Evolutionary conservation across 2,329 filamentous ascomycete genomes (phyloP), one percentile per base, ranked within the genome.

Genomic region (Trichophyton rubrum): DNA sequence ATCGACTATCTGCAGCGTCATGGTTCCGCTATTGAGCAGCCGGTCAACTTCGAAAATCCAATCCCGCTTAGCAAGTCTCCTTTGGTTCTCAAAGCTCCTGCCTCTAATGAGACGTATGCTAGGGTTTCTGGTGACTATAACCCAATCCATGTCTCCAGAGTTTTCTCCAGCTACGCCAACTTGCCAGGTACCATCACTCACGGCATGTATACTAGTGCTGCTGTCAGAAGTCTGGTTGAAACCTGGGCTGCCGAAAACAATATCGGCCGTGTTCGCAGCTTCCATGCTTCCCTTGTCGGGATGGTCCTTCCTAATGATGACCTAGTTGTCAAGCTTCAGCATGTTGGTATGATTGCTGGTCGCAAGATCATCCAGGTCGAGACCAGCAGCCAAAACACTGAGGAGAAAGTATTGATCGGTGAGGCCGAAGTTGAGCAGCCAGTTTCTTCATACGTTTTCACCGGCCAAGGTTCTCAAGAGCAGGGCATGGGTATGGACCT

Each of bases 401-500:
- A 96, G 71, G 93, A 97, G 67, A 97, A 96, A 80, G 90, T 99
- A 11, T 81, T 99, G 3, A 79, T 96, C 58, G 93, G 90, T 70
- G 92, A 97, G 77, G 93, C 93, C 27, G 93, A 99, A 75, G 90
- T 99, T 62, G 93, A 99, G 76, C 93, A 99, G 73, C 95, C 95
- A 6, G 90, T 93, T 38, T 95, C 92, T 1, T 87, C 93, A 3
- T 99, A 99, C 70, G 90, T 99, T 67, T 99, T 99, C 76, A 99
- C 95, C 65, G 93, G 93, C 60, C 93, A 99, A 75, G 93, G 93
- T 68, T 96, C 91, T 58, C 95, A 99, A 75, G 93, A 99, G 75
- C 93, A 99, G 75, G 93, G 93, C 64, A 99, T 99, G 93, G 93
- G 93, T 76, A 99, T 99, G 93, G 93, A 97, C 70, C 82, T 99